These are phyloP conservation scores for Leccinum truebloodii DNA, from an alignment of 768 basidiomycete genomes.

Conservation along the genomic window DNA sequence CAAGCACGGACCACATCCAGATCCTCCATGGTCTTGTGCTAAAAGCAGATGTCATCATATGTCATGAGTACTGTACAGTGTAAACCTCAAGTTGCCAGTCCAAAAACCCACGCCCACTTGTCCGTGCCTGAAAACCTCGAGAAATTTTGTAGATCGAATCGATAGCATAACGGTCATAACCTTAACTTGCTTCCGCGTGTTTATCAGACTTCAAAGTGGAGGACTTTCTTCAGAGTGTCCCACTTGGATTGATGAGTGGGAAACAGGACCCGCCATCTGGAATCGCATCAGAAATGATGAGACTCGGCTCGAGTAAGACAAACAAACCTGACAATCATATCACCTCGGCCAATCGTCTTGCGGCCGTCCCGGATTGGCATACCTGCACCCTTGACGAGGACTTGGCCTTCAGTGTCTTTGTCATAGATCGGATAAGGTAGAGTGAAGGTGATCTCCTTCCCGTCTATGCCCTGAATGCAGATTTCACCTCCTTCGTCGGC, in stretches of 20 bases:
- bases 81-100: slow-evolving; percentile 9
- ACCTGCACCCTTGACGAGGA: slow-evolving; percentile 58
- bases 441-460: slow-evolving; percentile 48
- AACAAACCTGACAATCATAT: slow-evolving; percentile 59
- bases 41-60: slow-evolving; percentile 14
- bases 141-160: slow-evolving; percentile 12
- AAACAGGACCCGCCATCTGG: slow-evolving; percentile 36
- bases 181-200: slow-evolving; percentile 7
- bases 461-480: slow-evolving; percentile 57
- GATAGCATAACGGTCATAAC: slow-evolving; percentile 24
- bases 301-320: neutral
- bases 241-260: slow-evolving; percentile 33
- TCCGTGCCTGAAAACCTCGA: slow-evolving; percentile 21
- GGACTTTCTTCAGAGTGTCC: slow-evolving; percentile 30
- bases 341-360: slow-evolving; percentile 55
- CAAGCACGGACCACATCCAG: neutral
- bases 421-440: slow-evolving; percentile 56
- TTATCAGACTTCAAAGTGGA: slow-evolving; percentile 30
- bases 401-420: slow-evolving; percentile 48
- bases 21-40: neutral
- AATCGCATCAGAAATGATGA: slow-evolving; percentile 3
- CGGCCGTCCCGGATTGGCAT: slow-evolving; percentile 65
- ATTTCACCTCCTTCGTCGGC: slow-evolving; percentile 49
- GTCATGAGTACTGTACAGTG: slow-evolving; percentile 33
- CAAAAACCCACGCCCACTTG: slow-evolving; percentile 11